Evolutionary conservation across 208 protist species (phyloP), one percentile per base, ranked within the genome.

Genomic region (Wallacemonas sp.): DNA sequence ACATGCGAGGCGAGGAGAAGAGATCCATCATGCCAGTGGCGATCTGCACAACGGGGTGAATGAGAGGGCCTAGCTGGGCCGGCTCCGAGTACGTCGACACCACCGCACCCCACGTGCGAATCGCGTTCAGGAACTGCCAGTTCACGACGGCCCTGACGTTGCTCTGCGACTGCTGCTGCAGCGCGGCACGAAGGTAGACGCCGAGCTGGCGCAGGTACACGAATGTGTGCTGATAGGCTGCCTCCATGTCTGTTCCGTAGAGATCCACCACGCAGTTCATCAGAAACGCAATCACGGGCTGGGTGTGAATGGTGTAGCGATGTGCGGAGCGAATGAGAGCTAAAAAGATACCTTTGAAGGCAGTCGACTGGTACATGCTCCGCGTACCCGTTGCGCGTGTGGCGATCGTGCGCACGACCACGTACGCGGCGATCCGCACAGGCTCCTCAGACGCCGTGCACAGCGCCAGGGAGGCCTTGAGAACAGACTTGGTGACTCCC

Each of bases 181-280:
- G 66, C 28, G 96, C 96, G 11, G 94, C 94, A 53, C 97, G 87
- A 17, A 99, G 76, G 74, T 98, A 98, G 68, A 99, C 93, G 44
- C 95, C 98, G 21, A 99, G 84, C 76, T 99, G 98, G 62, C 98
- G 94, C 54, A 99, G 89, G 75, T 98, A 99, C n/a, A 98, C 88
- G 78, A 99, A 99, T 9, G 93, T 92, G 74, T 97, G 93, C 70
- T 97, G 96, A 71, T 98, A 98, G 19, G 93, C 88, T 2, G 84
- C 84, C 70, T 91, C 79, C 46, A 93, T 84, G 68, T 99, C 96
- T 14, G 97, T 85, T 31, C 90, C 91, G 84, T 94, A 99, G 9
- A 99, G 74, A 65, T 99, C 97, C 15, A 98, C 87, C 19, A 97
- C 83, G 67, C 95, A 97, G 71, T 98, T 97, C 53, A 88, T 93